A percentile compares a stretch with the other conserved stretches of the same genome.
Evolutionary conservation across 1,284 basidiomycete genomes (phyloP).

Genomic region (Hymenochaete sp.): DNA sequence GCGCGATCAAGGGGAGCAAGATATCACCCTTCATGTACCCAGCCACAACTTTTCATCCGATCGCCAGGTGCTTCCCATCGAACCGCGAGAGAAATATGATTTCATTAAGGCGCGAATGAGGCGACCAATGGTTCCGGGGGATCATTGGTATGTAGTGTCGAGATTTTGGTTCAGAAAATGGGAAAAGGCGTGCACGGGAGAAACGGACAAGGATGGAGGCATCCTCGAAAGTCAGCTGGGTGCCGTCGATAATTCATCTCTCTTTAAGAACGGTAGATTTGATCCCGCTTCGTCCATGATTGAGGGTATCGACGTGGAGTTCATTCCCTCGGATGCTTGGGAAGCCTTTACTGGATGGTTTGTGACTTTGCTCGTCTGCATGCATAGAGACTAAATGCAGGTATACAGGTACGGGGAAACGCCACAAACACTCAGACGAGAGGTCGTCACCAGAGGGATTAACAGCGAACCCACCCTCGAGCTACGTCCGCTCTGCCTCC

Average conservation of each 20-base stretch:
- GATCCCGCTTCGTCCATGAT: slow-evolving; percentile 31
- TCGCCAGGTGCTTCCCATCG: too few species aligned
- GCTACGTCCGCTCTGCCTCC: slow-evolving; percentile 66
- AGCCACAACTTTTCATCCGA: slow-evolving; percentile 17
- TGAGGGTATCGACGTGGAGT: slow-evolving; percentile 73
- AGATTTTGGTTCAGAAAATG: slow-evolving; percentile 67
- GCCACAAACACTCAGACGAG: slow-evolving; percentile 47
- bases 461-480: slow-evolving; percentile 58
- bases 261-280: slow-evolving; percentile 50
- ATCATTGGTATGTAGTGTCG: slow-evolving; percentile 74
- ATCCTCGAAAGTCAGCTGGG: slow-evolving; percentile 56
- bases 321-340: slow-evolving; percentile 72
- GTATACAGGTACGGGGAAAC: slow-evolving; percentile 62
- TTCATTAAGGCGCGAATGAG: slow-evolving; percentile 40
- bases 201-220: slow-evolving; percentile 56
- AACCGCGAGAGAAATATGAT: slow-evolving; percentile 40
- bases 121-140: slow-evolving; percentile 47
- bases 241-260: slow-evolving; percentile 62
- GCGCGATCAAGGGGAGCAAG: slow-evolving; percentile 51
- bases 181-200: slow-evolving; percentile 59
- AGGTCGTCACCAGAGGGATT: slow-evolving; percentile 54
- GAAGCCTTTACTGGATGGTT: slow-evolving; percentile 58
- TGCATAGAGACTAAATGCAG: not conserved
- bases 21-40: slow-evolving; percentile 22
- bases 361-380: slow-evolving; percentile 22